Conservation (phyloP, 495 filamentous ascomycete genomes). For the Penicillium dipodomyicola region DNA sequence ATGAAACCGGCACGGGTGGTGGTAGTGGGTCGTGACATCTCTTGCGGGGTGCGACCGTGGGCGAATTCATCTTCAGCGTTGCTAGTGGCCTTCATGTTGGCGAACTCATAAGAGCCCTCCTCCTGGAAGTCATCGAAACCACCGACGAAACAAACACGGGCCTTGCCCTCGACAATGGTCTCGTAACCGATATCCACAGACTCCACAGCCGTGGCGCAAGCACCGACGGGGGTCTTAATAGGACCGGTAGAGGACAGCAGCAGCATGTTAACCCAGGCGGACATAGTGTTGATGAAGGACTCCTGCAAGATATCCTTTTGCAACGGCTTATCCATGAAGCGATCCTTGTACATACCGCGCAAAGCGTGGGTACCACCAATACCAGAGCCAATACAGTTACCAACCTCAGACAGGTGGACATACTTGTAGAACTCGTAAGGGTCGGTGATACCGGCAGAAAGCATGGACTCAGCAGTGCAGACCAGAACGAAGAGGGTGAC, state of each 20-base stretch:
- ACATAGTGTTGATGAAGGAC: conserved; percentile 99
- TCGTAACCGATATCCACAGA: conserved; percentile 97
- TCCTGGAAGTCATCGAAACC: conserved; percentile 99
- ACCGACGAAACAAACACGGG: conserved; percentile 93
- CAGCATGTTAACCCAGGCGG: conserved; percentile 99
- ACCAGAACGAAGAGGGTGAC: conserved; percentile 94
- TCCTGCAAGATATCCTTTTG: conserved; percentile 99
- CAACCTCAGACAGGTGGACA: conserved; percentile 95
- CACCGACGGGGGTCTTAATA: conserved; percentile 97
- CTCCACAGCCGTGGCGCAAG: conserved; percentile 95
- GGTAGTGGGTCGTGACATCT: conserved; percentile 97
- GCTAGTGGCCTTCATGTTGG: conserved; percentile 99
- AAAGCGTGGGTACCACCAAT: conserved; percentile 91
- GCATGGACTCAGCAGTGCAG: conserved; percentile 83
- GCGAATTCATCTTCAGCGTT: conserved; percentile 95
- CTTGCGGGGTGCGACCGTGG: conserved; percentile 88
- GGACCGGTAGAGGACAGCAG: conserved; percentile 94
- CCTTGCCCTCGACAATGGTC: conserved; percentile 96
- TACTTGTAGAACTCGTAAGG: conserved; percentile 99
- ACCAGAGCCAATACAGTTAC: conserved; percentile 97
- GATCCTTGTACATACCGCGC: conserved; percentile 97
- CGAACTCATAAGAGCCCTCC: conserved; percentile 98
- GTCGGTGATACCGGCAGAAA: conserved; percentile 95
- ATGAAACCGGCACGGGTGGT: conserved; percentile 98
- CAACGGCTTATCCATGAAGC: conserved; percentile 93